Evolutionary conservation across 768 basidiomycete genomes (phyloP).

Genomic region (Leccinum barrowsii): DNA sequence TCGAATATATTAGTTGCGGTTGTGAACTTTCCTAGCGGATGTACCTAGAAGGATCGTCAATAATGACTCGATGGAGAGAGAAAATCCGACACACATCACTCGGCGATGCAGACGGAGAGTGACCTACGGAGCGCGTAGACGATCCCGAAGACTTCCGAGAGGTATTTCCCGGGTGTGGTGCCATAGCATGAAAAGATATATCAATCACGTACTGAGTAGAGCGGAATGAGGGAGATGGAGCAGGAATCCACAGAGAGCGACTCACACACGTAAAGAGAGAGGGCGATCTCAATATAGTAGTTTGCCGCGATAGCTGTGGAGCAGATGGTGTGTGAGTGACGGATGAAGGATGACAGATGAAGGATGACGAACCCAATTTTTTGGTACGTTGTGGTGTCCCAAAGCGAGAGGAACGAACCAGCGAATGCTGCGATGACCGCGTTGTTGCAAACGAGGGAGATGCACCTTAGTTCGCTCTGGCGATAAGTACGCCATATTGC

Average conservation of each 20-base stretch:
- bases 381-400: no score
- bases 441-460: no score
- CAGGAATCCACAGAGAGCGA: conserved; percentile 1
- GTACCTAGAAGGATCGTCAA: conserved; percentile 16
- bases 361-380: no score
- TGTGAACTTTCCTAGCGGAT: conserved; percentile 45
- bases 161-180: conserved; percentile 29
- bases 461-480: no score
- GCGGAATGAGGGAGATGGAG: conserved; percentile 15
- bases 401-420: no score
- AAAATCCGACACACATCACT: conserved; percentile 45
- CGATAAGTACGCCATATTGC: no score
- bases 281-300: background rate
- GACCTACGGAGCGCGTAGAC: conserved; percentile 59
- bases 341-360: no score
- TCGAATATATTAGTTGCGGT: conserved; percentile 48
- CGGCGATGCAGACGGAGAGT: conserved; percentile 61
- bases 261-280: conserved; percentile 29
- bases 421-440: no score
- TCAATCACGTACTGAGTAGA: conserved; percentile 29
- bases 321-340: no score
- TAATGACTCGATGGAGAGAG: background rate
- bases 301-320: no score
- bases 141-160: conserved; percentile 69
- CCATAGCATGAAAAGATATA: conserved; percentile 26